A percentile compares a stretch with the other conserved stretches of the same genome.
These are phyloP conservation scores for Panicum virgatum DNA, from an alignment of 202 grass and related monocot species.

Conservation along the genomic window DNA sequence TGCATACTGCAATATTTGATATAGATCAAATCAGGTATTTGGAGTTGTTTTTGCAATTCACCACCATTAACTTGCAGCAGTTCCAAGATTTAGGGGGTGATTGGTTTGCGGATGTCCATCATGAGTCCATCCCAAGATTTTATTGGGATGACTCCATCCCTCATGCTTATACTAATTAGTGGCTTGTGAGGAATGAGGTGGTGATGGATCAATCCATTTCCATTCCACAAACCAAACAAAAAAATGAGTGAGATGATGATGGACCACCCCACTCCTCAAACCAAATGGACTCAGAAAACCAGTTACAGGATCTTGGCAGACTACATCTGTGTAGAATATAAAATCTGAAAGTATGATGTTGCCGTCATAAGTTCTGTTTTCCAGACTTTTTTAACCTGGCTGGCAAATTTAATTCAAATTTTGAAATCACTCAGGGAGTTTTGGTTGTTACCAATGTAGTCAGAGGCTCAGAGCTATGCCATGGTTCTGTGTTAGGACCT, in stretches of 20 bases:
- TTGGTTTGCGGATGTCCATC: not conserved
- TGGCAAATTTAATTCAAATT: not conserved
- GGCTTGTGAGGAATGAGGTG: too few relatives aligned
- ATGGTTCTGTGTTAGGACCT: not conserved
- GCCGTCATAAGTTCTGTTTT: not conserved
- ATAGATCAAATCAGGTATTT: slow-evolving; percentile 14
- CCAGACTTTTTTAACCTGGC: not conserved
- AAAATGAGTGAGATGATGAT: not conserved
- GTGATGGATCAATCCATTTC: too few relatives aligned
- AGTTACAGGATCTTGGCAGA: not conserved
- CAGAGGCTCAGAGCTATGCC: not conserved
- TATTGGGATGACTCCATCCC: too few relatives aligned
- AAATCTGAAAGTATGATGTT: not conserved
- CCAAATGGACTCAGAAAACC: not conserved
- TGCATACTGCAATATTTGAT: slow-evolving; percentile 18
- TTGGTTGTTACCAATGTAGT: not conserved
- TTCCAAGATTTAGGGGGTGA: not conserved
- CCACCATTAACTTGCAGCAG: not conserved
- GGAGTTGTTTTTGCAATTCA: not conserved
- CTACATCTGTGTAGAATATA: not conserved
- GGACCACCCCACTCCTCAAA: not conserved
- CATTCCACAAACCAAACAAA: too few relatives aligned
- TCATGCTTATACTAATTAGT: too few relatives aligned
- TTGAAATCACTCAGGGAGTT: too few relatives aligned
- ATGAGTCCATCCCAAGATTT: not conserved